Percentiles rank a stretch among this genome's conserved stretches.
phyloP scores from a whole-genome alignment of 257 asterid genomes.

The Solanum medicagineum region DNA sequence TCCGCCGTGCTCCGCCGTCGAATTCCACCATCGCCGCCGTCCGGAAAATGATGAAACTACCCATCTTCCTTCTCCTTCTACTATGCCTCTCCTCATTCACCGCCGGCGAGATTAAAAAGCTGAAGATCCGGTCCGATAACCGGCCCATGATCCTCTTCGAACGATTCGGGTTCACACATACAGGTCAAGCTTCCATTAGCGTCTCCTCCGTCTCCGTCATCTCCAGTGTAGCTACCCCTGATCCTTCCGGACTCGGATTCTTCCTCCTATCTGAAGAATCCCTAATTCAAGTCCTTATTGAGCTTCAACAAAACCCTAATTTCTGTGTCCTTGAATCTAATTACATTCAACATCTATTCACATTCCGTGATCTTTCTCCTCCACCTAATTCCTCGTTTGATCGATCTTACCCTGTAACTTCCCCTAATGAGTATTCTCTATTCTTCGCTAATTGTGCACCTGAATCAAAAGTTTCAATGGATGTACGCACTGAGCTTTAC shows the following conservation, averaged over 20 bases:
- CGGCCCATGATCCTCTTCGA: constrained; percentile 89
- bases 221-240: constrained; percentile 34
- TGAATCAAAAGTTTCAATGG: constrained; percentile 78
- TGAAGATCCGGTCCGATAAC: constrained; percentile 49
- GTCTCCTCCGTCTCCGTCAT: constrained; percentile 67
- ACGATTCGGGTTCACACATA: constrained; percentile 87
- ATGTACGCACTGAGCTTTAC: constrained; percentile 74
- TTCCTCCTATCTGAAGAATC: constrained; percentile 82
- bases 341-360: constrained; percentile 44
- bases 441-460: constrained; percentile 92
- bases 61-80: constrained; percentile 11
- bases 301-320: constrained; percentile 58
- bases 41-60: constrained; percentile 42
- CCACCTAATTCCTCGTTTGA: constrained; percentile 66
- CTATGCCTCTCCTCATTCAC: constrained; percentile 20
- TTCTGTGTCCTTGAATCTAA: constrained; percentile 84
- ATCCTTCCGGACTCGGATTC: constrained; percentile 66
- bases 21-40: background rate
- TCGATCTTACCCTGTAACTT: constrained; percentile 50
- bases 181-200: constrained; percentile 60
- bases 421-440: constrained; percentile 77
- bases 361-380: constrained; percentile 77
- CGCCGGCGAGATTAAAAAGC: constrained; percentile 71
- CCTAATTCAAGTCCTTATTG: constrained; percentile 63
- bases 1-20: background rate